Base-by-base conservation (phyloP, 2,329 filamentous ascomycete species). In the Diaporthe citriasiana region DNA sequence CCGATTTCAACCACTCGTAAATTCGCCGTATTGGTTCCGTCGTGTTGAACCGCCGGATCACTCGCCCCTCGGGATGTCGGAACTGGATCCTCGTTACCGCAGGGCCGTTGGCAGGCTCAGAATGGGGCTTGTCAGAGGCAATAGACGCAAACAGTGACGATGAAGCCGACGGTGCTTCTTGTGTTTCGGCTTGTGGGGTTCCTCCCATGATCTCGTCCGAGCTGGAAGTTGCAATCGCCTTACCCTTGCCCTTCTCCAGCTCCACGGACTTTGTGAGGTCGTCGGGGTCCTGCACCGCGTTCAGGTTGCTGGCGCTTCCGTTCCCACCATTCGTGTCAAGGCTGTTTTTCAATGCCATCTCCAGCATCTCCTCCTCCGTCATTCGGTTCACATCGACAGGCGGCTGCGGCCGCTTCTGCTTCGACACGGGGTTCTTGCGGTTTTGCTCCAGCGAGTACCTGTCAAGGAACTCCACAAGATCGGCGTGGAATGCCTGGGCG, bases 361-460 rank as follows among this genome's bases (percentile, higher is more conserved):
- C 93, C 78, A 99, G 86, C 95, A 98, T 97, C 84, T 99, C 95
- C 66, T 98, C 95, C 81, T 99, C 97, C 0, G 95, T 98, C 93
- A 99, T 96, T 51, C 93, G 91, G 74, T 93, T 93, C 2, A 98
- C 90, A 77, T 96, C 94, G 71, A 94, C 88, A 69, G 90, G 87
- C 80, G 76, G 75, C 72, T 93, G 92, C 59, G 90, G 87, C 72
- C 89, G 88, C 80, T 95, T 93, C 4, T 92, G 88, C 82, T 94
- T 94, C 71, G 95, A 93, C 6, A 99, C 99, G 0, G 97, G 97
- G 80, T 99, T 99, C 85, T 97, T 97, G 81, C 93, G 96, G 79
- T 94, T 93, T 57, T 91, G 90, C 40, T 93, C 94, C 68, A 99
- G 87, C 81, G 95, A 98, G 85, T 98, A 99, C 33, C 97, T 91